Base-by-base conservation (phyloP, 2,329 filamentous ascomycete species). In the Aureobasidium sp. region DNA sequence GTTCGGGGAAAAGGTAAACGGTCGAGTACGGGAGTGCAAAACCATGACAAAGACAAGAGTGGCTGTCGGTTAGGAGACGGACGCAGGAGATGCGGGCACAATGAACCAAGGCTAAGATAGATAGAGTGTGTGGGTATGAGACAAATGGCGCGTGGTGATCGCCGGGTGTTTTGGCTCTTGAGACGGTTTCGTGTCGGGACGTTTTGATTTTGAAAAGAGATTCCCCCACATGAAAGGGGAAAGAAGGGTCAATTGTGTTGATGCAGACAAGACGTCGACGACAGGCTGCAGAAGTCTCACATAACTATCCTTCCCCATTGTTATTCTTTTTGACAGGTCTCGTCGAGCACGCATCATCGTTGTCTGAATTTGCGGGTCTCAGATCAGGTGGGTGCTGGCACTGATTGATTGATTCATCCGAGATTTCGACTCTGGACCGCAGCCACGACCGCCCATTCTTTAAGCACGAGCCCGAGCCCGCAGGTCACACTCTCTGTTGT, bases 371-470 rank as follows among this genome's bases (percentile, higher is more conserved):
- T 5, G 24, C 24, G 39, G 13, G 37, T 32, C 24, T 43, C 29
- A 12, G n/a, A 29, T 41, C 36, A 43, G 36, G 52, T 37, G 43
- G 26, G 41, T 15, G 34, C 53, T 46, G n/a, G 32, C 20, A 26
- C 15, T 24, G 46, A 24, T 47, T 48, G 20, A 26, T 24, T 24
- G 46, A 24, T 47, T 48, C 43, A 44, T 48, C 55, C 55, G 55
- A 59, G 55, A 59, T 59, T 59, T 59, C 20, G 55, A 48, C 55
- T 55, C 51, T 55, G 51, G 51, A 55, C 51, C 51, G 51, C 51
- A 41, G 51, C 51, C 51, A 39, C 50, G 34, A 24, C 39, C 20
- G 39, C 36, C 51, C 36, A 36, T 41, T 39, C 29, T 43, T 27
- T 34, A 20, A 27, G 55, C 55, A 59, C 55, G 55, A 59, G 55